A percentile compares a stretch with the other conserved stretches of the same genome.
Evolutionary conservation across 495 filamentous ascomycete species (phyloP).

Genomic region (Xylaria palmicola): DNA sequence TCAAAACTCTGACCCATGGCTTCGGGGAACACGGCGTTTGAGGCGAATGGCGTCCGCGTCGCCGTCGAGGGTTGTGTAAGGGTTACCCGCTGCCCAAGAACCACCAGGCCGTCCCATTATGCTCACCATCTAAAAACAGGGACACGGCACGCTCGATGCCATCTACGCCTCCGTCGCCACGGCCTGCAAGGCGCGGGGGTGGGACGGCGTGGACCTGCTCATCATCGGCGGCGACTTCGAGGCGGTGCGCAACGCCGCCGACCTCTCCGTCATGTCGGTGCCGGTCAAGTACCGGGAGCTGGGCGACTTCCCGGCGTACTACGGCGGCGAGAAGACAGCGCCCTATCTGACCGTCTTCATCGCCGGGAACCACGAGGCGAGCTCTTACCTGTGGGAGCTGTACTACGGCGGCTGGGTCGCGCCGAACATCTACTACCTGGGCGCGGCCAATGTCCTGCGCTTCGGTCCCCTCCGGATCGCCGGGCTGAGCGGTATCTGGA

Average conservation of each 20-base stretch:
- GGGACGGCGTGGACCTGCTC: constrained; percentile 75
- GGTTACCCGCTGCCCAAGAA: not conserved
- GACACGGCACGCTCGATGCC: constrained; percentile 84
- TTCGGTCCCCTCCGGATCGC: constrained; percentile 82
- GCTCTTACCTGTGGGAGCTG: constrained; percentile 81
- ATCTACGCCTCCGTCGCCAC: constrained; percentile 77
- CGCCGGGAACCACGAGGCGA: constrained; percentile 92
- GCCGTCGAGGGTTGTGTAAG: constrained; percentile 81
- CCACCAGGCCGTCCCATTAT: not conserved
- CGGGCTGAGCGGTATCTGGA: constrained; percentile 93
- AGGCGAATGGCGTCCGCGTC: constrained; percentile 48
- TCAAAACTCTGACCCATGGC: not conserved
- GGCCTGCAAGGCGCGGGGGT: constrained; percentile 62
- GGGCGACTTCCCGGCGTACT: constrained; percentile 91
- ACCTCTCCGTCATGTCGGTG: constrained; percentile 83
- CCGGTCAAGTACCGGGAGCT: constrained; percentile 80
- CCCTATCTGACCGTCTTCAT: constrained; percentile 91
- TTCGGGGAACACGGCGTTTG: constrained; percentile 16
- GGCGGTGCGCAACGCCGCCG: constrained; percentile 83
- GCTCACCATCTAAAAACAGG: constrained; percentile 51
- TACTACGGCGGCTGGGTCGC: constrained; percentile 98
- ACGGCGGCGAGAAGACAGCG: constrained; percentile 71
- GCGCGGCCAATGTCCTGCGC: constrained; percentile 82
- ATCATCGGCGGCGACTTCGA: constrained; percentile 94
- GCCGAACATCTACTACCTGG: constrained; percentile 94